Evolutionary conservation across 805 yeast species (phyloP).

Genomic region (Sporopachydermia quercuum): DNA sequence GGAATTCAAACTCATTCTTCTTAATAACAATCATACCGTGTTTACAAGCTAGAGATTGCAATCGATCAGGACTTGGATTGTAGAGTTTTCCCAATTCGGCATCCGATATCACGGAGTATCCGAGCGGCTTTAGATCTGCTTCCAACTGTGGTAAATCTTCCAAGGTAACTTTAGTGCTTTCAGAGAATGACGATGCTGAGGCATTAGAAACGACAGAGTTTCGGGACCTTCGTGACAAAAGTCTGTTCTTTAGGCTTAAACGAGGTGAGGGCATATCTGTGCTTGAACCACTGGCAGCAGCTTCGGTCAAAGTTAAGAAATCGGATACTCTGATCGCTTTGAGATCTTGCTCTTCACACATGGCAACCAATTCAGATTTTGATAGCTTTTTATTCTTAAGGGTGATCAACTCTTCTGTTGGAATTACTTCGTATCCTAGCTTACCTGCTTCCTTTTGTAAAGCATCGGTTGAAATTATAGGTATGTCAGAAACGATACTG

Average conservation of each 20-base stretch:
- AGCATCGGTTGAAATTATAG: neutral
- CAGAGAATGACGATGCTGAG: neutral
- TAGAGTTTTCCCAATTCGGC: neutral
- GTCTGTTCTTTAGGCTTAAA: neutral
- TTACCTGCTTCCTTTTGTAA: neutral
- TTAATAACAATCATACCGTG: neutral
- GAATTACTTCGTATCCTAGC: neutral
- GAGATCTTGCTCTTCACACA: neutral
- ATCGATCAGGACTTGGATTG: neutral
- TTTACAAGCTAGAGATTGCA: neutral
- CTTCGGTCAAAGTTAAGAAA: neutral
- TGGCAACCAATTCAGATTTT: neutral
- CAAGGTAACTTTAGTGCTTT: neutral
- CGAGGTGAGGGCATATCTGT: constrained; percentile 2
- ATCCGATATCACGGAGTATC: neutral
- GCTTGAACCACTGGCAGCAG: constrained; percentile 1
- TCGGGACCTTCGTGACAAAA: neutral
- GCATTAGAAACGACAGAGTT: neutral
- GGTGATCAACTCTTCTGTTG: neutral
- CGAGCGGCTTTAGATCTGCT: neutral
- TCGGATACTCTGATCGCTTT: neutral
- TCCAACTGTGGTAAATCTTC: neutral
- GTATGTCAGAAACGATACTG: too few relatives aligned
- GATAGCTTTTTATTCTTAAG: neutral
- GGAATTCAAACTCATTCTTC: neutral